A percentile compares a stretch with the other conserved stretches of the same genome.
Conservation (phyloP, 768 basidiomycete species). For the Tubosaeta sp. region DNA sequence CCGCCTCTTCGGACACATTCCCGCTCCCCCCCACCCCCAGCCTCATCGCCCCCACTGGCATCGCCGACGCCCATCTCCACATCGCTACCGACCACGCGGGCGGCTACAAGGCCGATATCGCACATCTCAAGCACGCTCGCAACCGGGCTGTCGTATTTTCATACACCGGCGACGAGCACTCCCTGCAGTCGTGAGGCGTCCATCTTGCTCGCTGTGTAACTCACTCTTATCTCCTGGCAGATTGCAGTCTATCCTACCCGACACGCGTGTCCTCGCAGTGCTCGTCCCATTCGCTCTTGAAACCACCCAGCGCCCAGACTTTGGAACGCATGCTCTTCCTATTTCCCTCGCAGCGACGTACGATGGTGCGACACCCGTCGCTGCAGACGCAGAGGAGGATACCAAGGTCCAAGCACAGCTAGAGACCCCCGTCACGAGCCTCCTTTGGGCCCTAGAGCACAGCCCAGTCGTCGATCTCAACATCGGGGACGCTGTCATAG, state of each 20-base stretch:
- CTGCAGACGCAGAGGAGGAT: constrained; percentile 18
- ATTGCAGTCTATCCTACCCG: constrained; percentile 13
- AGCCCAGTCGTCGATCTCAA: constrained; percentile 70
- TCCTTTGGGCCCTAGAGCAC: constrained; percentile 62
- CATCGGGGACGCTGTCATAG: constrained; percentile 50
- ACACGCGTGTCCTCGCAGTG: constrained; percentile 49
- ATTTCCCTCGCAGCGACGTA: constrained; percentile 53
- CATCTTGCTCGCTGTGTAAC: not conserved
- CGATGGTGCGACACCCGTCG: constrained; percentile 40
- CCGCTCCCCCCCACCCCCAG: constrained; percentile 67
- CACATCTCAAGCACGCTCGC: constrained; percentile 42
- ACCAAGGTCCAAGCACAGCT: constrained; percentile 20
- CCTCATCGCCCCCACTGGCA: constrained; percentile 53
- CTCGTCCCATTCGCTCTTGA: constrained; percentile 60
- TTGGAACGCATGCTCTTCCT: constrained; percentile 7
- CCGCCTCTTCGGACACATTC: constrained; percentile 62
- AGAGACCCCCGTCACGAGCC: constrained; percentile 44
- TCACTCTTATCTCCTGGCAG: constrained; percentile 9
- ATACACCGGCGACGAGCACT: constrained; percentile 36
- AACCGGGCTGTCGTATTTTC: constrained; percentile 59
- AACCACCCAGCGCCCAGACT: constrained; percentile 37
- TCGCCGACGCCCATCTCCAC: constrained; percentile 69
- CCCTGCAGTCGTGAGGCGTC: constrained; percentile 37
- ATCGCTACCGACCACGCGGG: constrained; percentile 27
- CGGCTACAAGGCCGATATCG: constrained; percentile 33